Base-by-base conservation (phyloP, 768 basidiomycete genomes). In the Podaxis sp. region DNA sequence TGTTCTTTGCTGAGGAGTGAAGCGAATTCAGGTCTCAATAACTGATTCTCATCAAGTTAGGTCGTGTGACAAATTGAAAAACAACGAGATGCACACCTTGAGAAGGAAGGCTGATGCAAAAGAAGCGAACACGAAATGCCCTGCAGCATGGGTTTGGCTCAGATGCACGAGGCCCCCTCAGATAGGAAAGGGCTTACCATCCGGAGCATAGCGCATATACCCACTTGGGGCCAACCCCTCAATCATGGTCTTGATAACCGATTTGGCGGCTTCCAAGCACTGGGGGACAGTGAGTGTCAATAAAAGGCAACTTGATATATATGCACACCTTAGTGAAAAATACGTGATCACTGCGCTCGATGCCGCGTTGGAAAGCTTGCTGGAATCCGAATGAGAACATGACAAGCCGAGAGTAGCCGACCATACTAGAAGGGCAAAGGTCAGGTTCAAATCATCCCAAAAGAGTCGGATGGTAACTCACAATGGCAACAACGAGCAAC, bases 301-400 rank as follows among this genome's bases (percentile, higher is more conserved):
- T 26, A 24, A 15, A 26, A 4, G 12, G 6, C 60, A 52, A 15
- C 1, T 57, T 60, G 20, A 11, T 41, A 50, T 15, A 12, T 10
- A 50, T 38, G 56, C 77, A 15, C 30, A 88, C 91, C 80, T 86
- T 88, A 60, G 78, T 82, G 65, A 92, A 86, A 72, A 89, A 89
- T 22, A 91, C 69, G 17, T 84, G 73, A 71, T 91, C 89, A 1
- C 80, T 81, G 1, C 79, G 73, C 64, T 85, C 79, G 30, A 90
- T 81, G 0, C 90, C 89, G 7, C 88, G 83, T 66, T 87, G 84
- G 72, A 85, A 91, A 1, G 90, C 90, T 67, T 92, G 88, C 66
- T 93, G 91, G 75, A 93, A 93, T 4, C 89, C 91, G 67, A 93
- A 93, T 0, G 91, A 93, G 69, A 84, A 91, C 89, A 93, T 91